Evolutionary conservation across 1,139 yeast species (phyloP), one percentile per base, ranked within the genome.

Genomic region (Nadsonia commutata): DNA sequence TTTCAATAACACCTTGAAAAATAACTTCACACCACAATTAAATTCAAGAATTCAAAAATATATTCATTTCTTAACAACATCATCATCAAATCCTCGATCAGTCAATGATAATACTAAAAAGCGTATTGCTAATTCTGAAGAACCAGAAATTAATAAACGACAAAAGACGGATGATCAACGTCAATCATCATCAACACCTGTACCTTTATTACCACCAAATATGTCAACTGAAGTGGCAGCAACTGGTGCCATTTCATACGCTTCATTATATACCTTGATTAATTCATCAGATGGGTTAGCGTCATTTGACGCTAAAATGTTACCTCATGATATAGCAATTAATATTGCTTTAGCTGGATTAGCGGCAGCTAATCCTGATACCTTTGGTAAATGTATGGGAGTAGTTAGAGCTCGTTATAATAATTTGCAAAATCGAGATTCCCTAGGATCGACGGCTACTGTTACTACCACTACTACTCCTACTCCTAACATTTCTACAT

Each of bases 261-360:
- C 63, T 19, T 52, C 60, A 6, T 47, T 65, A 36, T 88, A 76
- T 57, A 74, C 78, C 38, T 67, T 88, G 46, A 78, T 80, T 47
- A 80, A 76, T 43, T 66, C 78, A 2, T 59, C 63, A 31, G 78
- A 80, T 57, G 76, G 79, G 40, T 60, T 78, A 40, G 72, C 76
- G 21, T 67, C 70, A 41, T 80, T 84, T 55, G 90, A 86, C 58
- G 74, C 85, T 42, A 70, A 83, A 6, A 65, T 74, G 7, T 65
- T 88, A 16, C 82, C 93, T 1, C 72, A 71, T 33, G 75, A 78
- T 45, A 68, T 80, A 3, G 72, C 85, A 45, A 70, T 72, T 31
- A 71, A 74, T 40, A 79, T 80, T 70, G 83, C 80, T 18, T 65
- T 76, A 46, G 72, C 75, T 38, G 86, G 81, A 2, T 68, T 80